Evolutionary conservation across 176 grass and related monocot genomes (phyloP), one percentile per base, ranked within the genome.

Genomic region (Carex parvula): DNA sequence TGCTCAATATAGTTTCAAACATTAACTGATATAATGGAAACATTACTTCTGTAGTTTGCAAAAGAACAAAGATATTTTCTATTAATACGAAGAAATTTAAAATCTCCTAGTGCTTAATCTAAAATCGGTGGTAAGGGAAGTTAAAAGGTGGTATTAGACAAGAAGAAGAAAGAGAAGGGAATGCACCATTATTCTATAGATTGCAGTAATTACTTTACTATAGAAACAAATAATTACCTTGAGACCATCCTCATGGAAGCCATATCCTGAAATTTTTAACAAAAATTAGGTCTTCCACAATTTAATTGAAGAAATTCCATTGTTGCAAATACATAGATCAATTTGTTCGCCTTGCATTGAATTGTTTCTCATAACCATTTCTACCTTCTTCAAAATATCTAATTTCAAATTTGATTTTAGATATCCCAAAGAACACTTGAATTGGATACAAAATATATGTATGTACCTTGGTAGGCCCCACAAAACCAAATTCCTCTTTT

Each of bases 171-270:
- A 16, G 30, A 41, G 14, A 50, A 52, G 10, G 6, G 60, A 53
- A 53, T 6, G 13, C 10, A 75, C 11, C 71, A 54, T 52, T 39
- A 39, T 39, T 39, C 37, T 6, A 39, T 39, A 39, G 37, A 39
- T 6, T 39, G 64, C 64, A 37, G 29, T 68, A 68, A 37, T 33
- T 39, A 62, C 20, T 24, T 62, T 62, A 22, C 10, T 17, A 17
- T 7, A 33, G 29, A 24, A 50, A 59, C 7, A 76, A 76, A 24
- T 60, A 20, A 64, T 30, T 85, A 89, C 94, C 92, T 93, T 92
- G 2, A 92, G 50, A 6, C 92, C 95, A 17, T 97, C 95, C 84
- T 98, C 95, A 64, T 98, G 95, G 70, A 98, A 98, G 1, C 92
- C 92, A 81, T 91, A 94, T 74, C 92, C 92, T 94, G 82, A 76